Base-by-base conservation (phyloP, 169 alveolate genomes). In the Plasmodium falciparum region DNA sequence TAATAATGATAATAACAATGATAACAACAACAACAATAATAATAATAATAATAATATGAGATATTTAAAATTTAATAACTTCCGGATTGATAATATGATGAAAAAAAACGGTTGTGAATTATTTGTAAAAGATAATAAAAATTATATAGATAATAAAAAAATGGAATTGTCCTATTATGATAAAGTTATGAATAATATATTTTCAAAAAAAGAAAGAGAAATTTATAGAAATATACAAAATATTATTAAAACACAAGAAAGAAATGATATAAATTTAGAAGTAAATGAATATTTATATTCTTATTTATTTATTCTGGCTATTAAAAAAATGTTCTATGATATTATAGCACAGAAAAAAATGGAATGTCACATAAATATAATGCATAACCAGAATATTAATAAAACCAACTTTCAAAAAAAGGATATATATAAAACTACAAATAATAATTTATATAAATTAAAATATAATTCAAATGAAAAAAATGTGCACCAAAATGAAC, bases 311-410 rank as follows among this genome's bases (percentile, higher is more conserved):
- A 47, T 80, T 0, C 26, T 80, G 15, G 83, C 90, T 7, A 13
- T 80, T 3, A 66, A 80, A 24, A 80, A 80, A 17, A 66, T 70
- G 72, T 80, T 80, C 33, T 58, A 80, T 58, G 69, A 69, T 13
- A 56, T 80, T 0, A 49, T 76, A 4, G 13, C 22, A n/a, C 76
- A 76, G 69, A 63, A 56, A 58, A 70, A 65, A 69, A 43, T 7
- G 22, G 65, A 61, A 59, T 11, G 39, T 5, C 5, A 29, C 5
- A 29, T 1, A 29, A 29, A 29, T 29, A 29, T 29, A 29, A 29
- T 29, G 4, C 39, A 5, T 29, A 29, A 29, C 2, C 39, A 29
- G 4, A 29, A 29, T 29, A 29, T 29, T 4, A 29, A 29, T 29
- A 29, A 29, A 29, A 29, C 4, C 5, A 29, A 4, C 7, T 29